Evolutionary conservation across 176 grass and related monocot species (phyloP).

Genomic region (Canna indica): DNA sequence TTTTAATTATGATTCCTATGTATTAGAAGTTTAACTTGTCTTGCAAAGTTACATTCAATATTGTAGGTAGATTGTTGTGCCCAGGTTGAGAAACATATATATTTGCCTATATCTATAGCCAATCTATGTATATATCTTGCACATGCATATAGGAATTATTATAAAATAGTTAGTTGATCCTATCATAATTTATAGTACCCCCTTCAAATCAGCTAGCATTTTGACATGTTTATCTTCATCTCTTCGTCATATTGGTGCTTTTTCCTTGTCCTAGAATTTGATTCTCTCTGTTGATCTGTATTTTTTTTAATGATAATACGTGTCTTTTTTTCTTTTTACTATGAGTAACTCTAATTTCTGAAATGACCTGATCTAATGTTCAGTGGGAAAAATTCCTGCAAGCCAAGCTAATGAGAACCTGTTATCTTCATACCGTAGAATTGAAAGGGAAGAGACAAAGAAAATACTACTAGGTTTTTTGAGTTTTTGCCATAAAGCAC

Average conservation of each 20-base stretch:
- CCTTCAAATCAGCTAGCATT: not conserved
- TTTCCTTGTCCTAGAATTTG: not conserved
- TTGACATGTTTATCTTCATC: not conserved
- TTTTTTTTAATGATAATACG: not conserved
- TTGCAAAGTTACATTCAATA: no score
- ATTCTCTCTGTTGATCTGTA: not conserved
- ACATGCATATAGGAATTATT: no score
- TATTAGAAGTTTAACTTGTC: no score
- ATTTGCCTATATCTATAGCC: no score
- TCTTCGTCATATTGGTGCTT: not conserved
- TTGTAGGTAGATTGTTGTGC: no score
- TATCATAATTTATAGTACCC: no score
- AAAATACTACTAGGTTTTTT: constrained; percentile 49
- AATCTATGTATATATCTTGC: no score
- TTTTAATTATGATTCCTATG: no score
- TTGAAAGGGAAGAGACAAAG: constrained; percentile 56
- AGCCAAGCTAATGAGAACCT: constrained; percentile 76
- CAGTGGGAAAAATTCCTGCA: constrained; percentile 87
- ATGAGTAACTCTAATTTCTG: not conserved
- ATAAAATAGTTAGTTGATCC: no score
- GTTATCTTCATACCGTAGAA: constrained; percentile 44
- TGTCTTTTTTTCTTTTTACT: not conserved
- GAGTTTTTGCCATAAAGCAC: constrained; percentile 49
- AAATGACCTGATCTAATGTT: not conserved
- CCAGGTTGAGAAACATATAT: no score